Base-by-base conservation (phyloP, 352 stramenopile species). In the Salisapilia sapeloensis region DNA sequence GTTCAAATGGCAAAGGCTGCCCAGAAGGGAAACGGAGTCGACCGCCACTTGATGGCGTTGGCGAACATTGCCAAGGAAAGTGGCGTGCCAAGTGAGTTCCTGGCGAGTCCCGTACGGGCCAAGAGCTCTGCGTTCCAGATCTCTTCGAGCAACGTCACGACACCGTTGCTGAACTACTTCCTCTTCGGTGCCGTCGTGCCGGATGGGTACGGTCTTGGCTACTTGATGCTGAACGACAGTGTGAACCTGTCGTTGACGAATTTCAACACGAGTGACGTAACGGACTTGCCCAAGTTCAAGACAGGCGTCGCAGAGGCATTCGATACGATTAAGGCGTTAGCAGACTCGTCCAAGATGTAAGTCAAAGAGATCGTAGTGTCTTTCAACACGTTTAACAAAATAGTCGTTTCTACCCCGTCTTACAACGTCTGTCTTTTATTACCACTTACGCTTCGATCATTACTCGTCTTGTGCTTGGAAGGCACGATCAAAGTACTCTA, bases 91-190 rank as follows among this genome's bases (percentile, higher is more conserved):
- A 79, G 64, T 35, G 55, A 76, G 10, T 93, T 95, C 41, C 54
- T 94, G 42, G 41, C 46, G 24, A 85, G 72, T 22, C 70, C 78
- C 4, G 57, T 90, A 43, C 82, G 67, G 32, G 57, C 63, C 0
- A 52, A 61, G 30, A 92, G 62, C 46, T 80, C 74, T 9, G 86
- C 86, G 44, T 95, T 89, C 50, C 63, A 81, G 44, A 66, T 94
- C 39, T 93, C 76, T 23, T 92, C 83, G 19, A 94, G 78, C 52
- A 95, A 95, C 48, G 69, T 95, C 17, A 93, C 79, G 21, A 69
- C 45, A 40, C 83, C 79, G 6, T 92, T 90, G 50, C 44, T 94
- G 30, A 49, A 86, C 27, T 92, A 86, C 46, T 95, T 95, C 22
- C 72, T 59, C 32, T 95, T 94, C 51, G 83, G 83, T 16, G 66